These are phyloP conservation scores for Tetrapisispora iriomotensis DNA, from an alignment of 805 yeast species.

Conservation along the genomic window DNA sequence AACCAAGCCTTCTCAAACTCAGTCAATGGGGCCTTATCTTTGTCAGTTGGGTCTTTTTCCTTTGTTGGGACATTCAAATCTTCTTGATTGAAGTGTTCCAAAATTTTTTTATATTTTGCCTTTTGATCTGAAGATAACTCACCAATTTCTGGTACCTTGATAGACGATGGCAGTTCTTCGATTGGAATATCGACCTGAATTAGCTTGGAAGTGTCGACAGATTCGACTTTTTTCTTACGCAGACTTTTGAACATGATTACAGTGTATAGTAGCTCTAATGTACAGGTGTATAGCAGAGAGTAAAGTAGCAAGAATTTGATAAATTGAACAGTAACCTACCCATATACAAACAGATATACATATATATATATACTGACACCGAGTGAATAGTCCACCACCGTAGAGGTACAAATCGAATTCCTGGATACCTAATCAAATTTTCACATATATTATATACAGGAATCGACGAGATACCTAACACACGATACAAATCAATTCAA, in stretches of 20 bases:
- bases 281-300: no score
- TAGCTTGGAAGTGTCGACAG: slow-evolving; percentile 13
- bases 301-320: no score
- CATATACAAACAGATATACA: no score
- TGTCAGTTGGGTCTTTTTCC: slow-evolving; percentile 33
- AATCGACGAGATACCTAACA: no score
- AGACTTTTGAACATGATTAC: slow-evolving; percentile 20
- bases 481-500: no score
- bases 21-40: slow-evolving; percentile 24
- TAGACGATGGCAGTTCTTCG: slow-evolving; percentile 38
- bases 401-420: no score
- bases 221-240: slow-evolving; percentile 18
- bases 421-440: no score
- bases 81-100: slow-evolving; percentile 51
- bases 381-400: no score
- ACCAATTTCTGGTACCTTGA: slow-evolving; percentile 42
- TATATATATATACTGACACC: no score
- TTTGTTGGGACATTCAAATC: slow-evolving; percentile 40
- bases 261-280: neutral
- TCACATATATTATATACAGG: no score
- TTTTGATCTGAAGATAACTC: slow-evolving; percentile 46
- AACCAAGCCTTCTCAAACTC: slow-evolving; percentile 80
- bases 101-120: slow-evolving; percentile 51
- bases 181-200: slow-evolving; percentile 42
- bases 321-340: no score